phyloP scores from a whole-genome alignment of 2,329 filamentous ascomycete species.

The Phialocephala sp. region DNA sequence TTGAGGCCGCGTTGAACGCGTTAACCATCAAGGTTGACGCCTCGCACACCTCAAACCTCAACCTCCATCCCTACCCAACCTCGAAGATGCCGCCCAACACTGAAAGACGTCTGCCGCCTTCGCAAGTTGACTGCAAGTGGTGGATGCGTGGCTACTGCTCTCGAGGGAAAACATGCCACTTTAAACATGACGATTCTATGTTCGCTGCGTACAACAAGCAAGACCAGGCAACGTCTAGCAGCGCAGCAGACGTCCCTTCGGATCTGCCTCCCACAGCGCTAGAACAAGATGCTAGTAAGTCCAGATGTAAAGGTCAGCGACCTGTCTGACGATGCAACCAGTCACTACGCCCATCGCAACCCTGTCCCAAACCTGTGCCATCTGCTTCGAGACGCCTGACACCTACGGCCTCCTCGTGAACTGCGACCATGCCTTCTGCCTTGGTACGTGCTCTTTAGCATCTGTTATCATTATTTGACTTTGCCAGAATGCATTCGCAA shows the following conservation, averaged over 20 bases:
- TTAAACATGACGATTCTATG: conserved; percentile 34
- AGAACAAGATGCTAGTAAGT: not conserved
- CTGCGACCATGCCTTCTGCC: conserved; percentile 21
- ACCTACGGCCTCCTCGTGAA: conserved; percentile 5
- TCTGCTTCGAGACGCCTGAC: conserved; percentile 3
- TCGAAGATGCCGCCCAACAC: not conserved
- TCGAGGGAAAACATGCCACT: conserved; percentile 36
- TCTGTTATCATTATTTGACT: not conserved
- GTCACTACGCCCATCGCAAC: not conserved
- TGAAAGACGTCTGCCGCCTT: conserved; percentile 21
- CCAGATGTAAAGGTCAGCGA: not conserved
- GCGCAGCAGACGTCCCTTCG: not conserved
- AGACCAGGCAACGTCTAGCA: not conserved
- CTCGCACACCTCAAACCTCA: not conserved
- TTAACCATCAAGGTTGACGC: not conserved
- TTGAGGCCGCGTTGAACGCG: no score
- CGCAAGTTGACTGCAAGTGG: conserved; percentile 38
- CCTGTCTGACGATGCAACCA: not conserved
- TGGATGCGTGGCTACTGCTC: conserved; percentile 38
- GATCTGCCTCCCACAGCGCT: not conserved
- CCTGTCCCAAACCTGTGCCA: not conserved
- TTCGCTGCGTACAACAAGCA: not conserved
- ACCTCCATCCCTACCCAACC: not conserved
- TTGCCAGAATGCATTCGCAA: conserved; percentile 18
- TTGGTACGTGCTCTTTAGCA: conserved; percentile 2